Percentiles rank a stretch among this genome's conserved stretches.
These are phyloP conservation scores for Daldinia concentrica DNA, from an alignment of 495 filamentous ascomycete genomes.

Conservation along the genomic window DNA sequence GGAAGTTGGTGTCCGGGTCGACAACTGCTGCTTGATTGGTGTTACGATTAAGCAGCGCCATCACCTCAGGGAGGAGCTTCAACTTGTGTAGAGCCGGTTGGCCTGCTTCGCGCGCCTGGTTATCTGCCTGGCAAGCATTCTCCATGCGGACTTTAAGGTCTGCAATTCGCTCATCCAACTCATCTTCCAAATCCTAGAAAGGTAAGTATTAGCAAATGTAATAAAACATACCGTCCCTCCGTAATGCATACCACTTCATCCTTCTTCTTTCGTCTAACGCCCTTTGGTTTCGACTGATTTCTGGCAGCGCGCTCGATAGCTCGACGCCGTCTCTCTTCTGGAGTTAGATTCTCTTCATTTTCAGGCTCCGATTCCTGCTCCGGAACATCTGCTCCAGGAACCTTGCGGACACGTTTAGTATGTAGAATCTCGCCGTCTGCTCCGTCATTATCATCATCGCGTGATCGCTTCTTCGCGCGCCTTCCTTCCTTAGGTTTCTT, in stretches of 20 bases:
- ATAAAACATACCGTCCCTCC: background rate
- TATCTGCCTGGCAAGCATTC: slow-evolving; percentile 86
- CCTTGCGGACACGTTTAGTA: slow-evolving; percentile 51
- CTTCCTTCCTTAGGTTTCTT: slow-evolving; percentile 80
- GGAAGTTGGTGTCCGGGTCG: slow-evolving; percentile 93
- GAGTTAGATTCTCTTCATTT: slow-evolving; percentile 71
- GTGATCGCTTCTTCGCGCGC: slow-evolving; percentile 75
- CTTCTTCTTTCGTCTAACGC: slow-evolving; percentile 81
- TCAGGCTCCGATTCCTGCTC: slow-evolving; percentile 61
- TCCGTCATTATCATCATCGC: slow-evolving; percentile 64
- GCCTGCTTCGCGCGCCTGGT: slow-evolving; percentile 75
- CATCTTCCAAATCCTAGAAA: slow-evolving; percentile 83
- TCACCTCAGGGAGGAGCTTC: slow-evolving; percentile 92
- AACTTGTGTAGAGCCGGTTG: slow-evolving; percentile 91
- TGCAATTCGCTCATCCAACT: slow-evolving; percentile 89
- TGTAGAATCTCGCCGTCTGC: slow-evolving; percentile 65
- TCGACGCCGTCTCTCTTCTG: slow-evolving; percentile 75
- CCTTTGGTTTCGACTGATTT: slow-evolving; percentile 70
- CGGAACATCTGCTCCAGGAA: slow-evolving; percentile 53
- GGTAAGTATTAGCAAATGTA: background rate
- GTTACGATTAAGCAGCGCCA: slow-evolving; percentile 85
- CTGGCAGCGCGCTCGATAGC: slow-evolving; percentile 84
- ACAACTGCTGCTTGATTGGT: slow-evolving; percentile 81
- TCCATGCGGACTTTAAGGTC: slow-evolving; percentile 91
- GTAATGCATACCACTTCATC: slow-evolving; percentile 80